Evolutionary conservation across 805 yeast species (phyloP), one percentile per base, ranked within the genome.

Genomic region (Pichia heedii): DNA sequence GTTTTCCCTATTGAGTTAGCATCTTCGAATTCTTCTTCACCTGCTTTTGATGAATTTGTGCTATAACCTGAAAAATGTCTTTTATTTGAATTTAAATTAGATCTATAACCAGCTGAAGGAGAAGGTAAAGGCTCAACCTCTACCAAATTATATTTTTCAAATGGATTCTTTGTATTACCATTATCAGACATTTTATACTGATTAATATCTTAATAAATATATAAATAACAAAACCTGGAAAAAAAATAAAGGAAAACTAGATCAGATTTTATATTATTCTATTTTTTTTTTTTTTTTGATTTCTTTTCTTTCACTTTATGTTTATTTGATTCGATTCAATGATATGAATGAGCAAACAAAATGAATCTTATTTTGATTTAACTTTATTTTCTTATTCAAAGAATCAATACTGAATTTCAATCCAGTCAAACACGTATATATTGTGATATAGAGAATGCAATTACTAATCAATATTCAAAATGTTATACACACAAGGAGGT

Each of bases 1-100:
- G 62, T 55, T 29, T 57, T 52, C 12, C 51, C 50, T 35, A 52
- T 47, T 22, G 55, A 51, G 11, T 19, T 44, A n/a, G 50, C 42
- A 41, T 50, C 54, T 30, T 49, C 52, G 36, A 39, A 45, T 13
- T 40, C 44, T n/a, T 40, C 46, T 19, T 40, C 46, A n/a, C 33
- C 42, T n/a, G 39, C 37, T 18, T 33, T 36, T 26, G 44, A 42
- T 5, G 52, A 52, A 15, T 40, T 40, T 4, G 49, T 47, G 22
- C 46, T 43, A 34, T 49, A 44, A n/a, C 49, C 50, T 22, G 52
- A 49, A 24, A 51, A 45, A 22, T 49, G 48, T n/a, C 52, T 43
- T 27, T 40, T 51, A 5, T 36, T 43, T 16, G 41, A 18, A 16
- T 32, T 32, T 16, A 32, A 35, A 36, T 39, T 42, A 22, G 46